Conservation (phyloP, 768 basidiomycete species). For the Termitomyces sp. region DNA sequence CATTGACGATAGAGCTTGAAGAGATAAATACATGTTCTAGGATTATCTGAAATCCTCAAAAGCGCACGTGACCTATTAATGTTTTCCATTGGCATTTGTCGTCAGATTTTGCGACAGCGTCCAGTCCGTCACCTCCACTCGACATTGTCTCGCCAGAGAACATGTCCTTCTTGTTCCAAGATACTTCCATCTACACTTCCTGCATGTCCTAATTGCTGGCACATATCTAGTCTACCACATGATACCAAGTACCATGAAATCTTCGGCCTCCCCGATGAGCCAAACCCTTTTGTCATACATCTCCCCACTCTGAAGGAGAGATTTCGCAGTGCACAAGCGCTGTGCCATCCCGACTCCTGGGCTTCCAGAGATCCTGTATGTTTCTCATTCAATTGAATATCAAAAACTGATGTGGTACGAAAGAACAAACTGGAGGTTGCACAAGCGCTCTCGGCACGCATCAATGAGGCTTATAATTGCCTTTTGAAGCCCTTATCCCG, state of each 20-base stretch:
- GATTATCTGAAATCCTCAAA: too few species aligned
- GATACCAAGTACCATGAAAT: conserved; percentile 60
- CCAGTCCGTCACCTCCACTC: conserved; percentile 7
- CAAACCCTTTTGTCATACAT: conserved; percentile 72
- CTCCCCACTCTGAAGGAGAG: conserved; percentile 48
- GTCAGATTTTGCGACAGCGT: conserved; percentile 6
- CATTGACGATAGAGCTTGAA: neutral
- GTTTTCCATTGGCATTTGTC: conserved; percentile 6
- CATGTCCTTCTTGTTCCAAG: conserved; percentile 60
- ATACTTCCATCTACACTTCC: conserved; percentile 61
- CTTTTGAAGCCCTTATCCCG: conserved; percentile 69
- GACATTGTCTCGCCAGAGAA: conserved; percentile 3
- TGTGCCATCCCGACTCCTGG: conserved; percentile 88
- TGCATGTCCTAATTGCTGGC: conserved; percentile 69
- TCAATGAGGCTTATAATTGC: conserved; percentile 80
- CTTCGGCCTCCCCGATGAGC: conserved; percentile 53
- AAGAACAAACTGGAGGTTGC: conserved; percentile 58
- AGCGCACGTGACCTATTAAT: neutral
- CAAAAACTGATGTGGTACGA: conserved; percentile 5
- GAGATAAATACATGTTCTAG: neutral
- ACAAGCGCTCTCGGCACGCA: conserved; percentile 58
- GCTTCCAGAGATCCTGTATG: conserved; percentile 55
- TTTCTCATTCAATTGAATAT: neutral
- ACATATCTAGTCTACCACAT: conserved; percentile 53
- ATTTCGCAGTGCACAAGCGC: conserved; percentile 67